These are phyloP conservation scores for Fusarium buharicum DNA, from an alignment of 2,329 filamentous ascomycete species.

Conservation along the genomic window DNA sequence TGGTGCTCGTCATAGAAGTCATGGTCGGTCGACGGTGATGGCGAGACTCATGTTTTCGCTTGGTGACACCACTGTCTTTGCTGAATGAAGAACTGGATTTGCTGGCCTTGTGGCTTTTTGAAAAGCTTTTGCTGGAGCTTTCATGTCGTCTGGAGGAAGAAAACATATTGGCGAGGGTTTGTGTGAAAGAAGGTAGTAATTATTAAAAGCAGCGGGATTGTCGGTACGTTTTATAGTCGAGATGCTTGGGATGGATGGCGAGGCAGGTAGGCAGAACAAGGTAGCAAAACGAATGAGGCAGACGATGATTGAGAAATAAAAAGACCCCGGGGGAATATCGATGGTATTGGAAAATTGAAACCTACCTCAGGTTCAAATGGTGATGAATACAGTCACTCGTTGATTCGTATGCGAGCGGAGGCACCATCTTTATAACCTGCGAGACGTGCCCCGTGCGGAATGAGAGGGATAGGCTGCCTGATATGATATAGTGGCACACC, in stretches of 20 bases:
- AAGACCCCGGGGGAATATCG: slow-evolving; percentile 27
- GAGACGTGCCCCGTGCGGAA: slow-evolving; percentile 41
- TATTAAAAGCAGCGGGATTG: slow-evolving; percentile 28
- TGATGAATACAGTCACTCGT: slow-evolving; percentile 31
- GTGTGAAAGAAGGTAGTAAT: not conserved
- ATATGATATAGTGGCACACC: slow-evolving; percentile 33
- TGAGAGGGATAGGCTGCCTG: slow-evolving; percentile 35
- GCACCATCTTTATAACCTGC: slow-evolving; percentile 44
- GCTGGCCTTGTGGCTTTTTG: slow-evolving; percentile 61
- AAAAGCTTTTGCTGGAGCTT: slow-evolving; percentile 61
- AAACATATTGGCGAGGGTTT: slow-evolving; percentile 55
- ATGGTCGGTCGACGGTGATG: slow-evolving; percentile 61
- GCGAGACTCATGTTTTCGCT: slow-evolving; percentile 63
- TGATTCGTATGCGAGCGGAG: slow-evolving; percentile 15
- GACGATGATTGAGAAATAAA: slow-evolving; percentile 15
- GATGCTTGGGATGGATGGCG: slow-evolving; percentile 1
- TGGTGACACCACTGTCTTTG: slow-evolving; percentile 64
- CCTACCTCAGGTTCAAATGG: slow-evolving; percentile 50
- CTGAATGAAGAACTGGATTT: slow-evolving; percentile 66
- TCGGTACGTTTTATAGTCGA: slow-evolving; percentile 27
- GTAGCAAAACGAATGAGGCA: slow-evolving; percentile 31
- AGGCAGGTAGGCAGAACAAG: slow-evolving; percentile 26
- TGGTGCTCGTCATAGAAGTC: slow-evolving; percentile 53
- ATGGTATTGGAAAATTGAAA: slow-evolving; percentile 26
- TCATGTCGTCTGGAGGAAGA: slow-evolving; percentile 58